These are phyloP conservation scores for Citrullus colocynthis DNA, from an alignment of 306 rosid species.

Conservation along the genomic window DNA sequence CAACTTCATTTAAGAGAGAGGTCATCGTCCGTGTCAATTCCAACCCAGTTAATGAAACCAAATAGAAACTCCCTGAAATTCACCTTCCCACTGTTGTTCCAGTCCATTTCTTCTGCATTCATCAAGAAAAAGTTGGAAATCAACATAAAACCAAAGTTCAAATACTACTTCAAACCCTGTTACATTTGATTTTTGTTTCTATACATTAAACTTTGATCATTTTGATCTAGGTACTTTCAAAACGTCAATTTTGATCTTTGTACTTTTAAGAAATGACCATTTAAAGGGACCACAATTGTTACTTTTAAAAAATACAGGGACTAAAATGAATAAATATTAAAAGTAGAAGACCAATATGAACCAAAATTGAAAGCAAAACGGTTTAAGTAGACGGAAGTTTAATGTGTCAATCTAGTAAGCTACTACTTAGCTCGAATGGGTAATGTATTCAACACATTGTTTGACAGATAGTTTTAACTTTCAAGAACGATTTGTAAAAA, in stretches of 20 bases:
- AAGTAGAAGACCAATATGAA: too few relatives aligned
- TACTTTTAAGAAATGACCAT: too few relatives aligned
- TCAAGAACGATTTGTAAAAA: not conserved
- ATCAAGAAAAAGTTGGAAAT: not conserved
- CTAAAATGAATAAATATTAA: too few relatives aligned
- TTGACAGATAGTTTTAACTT: not conserved
- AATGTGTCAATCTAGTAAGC: not conserved
- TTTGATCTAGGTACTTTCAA: too few relatives aligned
- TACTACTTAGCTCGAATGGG: not conserved
- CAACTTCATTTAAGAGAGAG: constrained; percentile 11
- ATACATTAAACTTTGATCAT: too few relatives aligned
- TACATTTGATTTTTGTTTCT: too few relatives aligned
- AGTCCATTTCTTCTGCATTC: constrained; percentile 69
- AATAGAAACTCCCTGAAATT: constrained; percentile 77
- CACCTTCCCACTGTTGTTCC: constrained; percentile 69
- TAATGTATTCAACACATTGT: not conserved
- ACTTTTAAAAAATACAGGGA: too few relatives aligned
- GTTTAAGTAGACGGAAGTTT: not conserved
- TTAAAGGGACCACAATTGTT: too few relatives aligned
- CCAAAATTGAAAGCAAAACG: not conserved
- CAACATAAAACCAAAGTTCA: not conserved
- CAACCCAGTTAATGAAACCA: constrained; percentile 74
- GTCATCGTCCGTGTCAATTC: constrained; percentile 59
- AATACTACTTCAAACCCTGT: too few relatives aligned
- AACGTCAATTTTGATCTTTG: too few relatives aligned